Conservation (phyloP, 2,329 filamentous ascomycete genomes). For the Pyrenochaeta sp. region DNA sequence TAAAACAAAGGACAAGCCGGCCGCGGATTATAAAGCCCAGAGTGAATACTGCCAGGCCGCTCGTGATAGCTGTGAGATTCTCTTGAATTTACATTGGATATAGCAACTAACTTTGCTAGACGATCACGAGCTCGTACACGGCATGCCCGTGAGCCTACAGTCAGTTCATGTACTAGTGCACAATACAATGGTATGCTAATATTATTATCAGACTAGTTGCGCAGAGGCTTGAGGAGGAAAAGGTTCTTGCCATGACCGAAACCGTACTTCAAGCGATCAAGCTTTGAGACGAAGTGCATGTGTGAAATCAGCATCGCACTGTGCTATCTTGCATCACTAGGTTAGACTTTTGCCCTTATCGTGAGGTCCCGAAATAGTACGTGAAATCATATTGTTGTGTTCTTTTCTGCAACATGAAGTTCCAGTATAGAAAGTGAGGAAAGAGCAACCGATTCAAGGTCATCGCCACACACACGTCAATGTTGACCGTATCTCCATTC, state of each 20-base stretch:
- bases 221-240: constrained; percentile 53
- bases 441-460: constrained; percentile 4
- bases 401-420: neutral
- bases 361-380: neutral
- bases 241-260: constrained; percentile 52
- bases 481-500: neutral
- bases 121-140: constrained; percentile 50
- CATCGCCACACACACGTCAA: neutral
- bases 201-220: constrained; percentile 42
- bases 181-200: constrained; percentile 1
- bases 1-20: constrained; percentile 46
- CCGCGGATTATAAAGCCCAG: constrained; percentile 34
- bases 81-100: neutral
- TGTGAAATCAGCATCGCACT: neutral
- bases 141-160: constrained; percentile 55
- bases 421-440: neutral
- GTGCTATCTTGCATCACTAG: neutral
- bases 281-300: neutral
- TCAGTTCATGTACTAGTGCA: constrained; percentile 15
- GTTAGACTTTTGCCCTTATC: neutral
- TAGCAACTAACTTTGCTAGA: constrained; percentile 32
- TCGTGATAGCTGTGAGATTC: constrained; percentile 51
- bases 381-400: neutral
- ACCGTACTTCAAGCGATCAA: constrained; percentile 42
- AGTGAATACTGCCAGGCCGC: constrained; percentile 52